phyloP scores from a whole-genome alignment of 2,329 filamentous ascomycete species.

The Epichloe brachyelytri region DNA sequence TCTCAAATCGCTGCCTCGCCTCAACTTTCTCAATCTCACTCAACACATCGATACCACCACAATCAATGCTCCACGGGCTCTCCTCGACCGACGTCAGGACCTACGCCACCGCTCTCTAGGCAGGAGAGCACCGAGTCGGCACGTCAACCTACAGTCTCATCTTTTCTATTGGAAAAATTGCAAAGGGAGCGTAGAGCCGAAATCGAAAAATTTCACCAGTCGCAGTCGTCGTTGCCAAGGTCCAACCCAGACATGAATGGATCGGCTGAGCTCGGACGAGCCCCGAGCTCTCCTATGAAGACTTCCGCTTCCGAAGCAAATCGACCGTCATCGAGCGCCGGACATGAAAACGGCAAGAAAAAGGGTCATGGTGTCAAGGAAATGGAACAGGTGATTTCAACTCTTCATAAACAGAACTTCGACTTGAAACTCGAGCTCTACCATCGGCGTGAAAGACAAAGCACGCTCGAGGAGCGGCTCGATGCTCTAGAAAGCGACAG shows the following conservation, averaged over 20 bases:
- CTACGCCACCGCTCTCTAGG: conserved; percentile 29
- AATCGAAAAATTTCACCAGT: conserved; percentile 25
- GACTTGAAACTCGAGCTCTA: conserved; percentile 62
- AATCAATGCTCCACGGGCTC: conserved; percentile 20
- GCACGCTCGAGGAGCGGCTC: conserved; percentile 43
- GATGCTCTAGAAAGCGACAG: conserved; percentile 41
- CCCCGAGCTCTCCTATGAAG: conserved; percentile 28
- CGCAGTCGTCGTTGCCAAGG: conserved; percentile 20
- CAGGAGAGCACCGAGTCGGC: conserved; percentile 28
- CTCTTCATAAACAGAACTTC: conserved; percentile 63
- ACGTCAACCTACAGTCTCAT: conserved; percentile 31
- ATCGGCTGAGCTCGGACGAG: conserved; percentile 24
- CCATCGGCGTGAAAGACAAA: conserved; percentile 53
- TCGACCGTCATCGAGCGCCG: conserved; percentile 30
- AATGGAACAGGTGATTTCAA: conserved; percentile 56
- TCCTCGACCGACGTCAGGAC: conserved; percentile 25
- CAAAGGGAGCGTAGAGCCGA: conserved; percentile 37
- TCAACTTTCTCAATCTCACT: conserved; percentile 20
- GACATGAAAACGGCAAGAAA: conserved; percentile 28
- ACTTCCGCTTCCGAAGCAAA: conserved; percentile 20
- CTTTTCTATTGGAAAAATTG: conserved; percentile 42
- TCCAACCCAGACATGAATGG: conserved; percentile 25
- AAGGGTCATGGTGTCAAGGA: conserved; percentile 52
- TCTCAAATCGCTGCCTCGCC: conserved; percentile 26
- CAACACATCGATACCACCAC: conserved; percentile 28